Evolutionary conservation across 2,329 filamentous ascomycete species (phyloP).

Genomic region (Cucurbitaria berberidis): DNA sequence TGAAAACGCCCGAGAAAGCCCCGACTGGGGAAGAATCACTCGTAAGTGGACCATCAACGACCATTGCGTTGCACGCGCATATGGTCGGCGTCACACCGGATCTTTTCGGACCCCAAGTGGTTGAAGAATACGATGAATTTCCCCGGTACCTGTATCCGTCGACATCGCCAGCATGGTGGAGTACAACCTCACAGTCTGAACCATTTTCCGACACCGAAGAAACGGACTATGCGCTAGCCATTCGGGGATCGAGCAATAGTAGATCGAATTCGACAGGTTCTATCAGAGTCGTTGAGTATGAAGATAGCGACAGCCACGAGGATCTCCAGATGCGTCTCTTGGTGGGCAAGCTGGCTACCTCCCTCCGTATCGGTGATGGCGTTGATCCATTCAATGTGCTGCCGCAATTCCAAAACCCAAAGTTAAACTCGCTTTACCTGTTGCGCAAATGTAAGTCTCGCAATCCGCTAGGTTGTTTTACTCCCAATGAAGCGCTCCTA

Average conservation of each 20-base stretch:
- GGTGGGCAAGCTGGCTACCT: slow-evolving; percentile 14
- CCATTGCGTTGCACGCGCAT: neutral
- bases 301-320: slow-evolving; percentile 26
- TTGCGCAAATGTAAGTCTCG: slow-evolving; percentile 22
- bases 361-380: slow-evolving; percentile 21
- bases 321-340: slow-evolving; percentile 21
- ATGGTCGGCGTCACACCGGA: neutral
- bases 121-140: neutral
- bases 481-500: neutral
- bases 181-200: neutral
- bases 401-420: slow-evolving; percentile 25
- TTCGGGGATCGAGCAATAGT: neutral
- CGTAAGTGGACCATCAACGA: neutral
- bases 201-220: neutral
- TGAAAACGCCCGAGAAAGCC: neutral
- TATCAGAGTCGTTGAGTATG: slow-evolving; percentile 18
- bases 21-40: neutral
- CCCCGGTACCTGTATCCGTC: slow-evolving; percentile 8
- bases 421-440: slow-evolving; percentile 23
- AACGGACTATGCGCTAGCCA: slow-evolving; percentile 3
- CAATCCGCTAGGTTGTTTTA: slow-evolving; percentile 1
- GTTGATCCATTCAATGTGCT: slow-evolving; percentile 31
- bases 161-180: slow-evolving; percentile 5
- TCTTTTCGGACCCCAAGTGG: neutral
- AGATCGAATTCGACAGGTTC: neutral